A percentile compares a stretch with the other conserved stretches of the same genome.
phyloP scores from a whole-genome alignment of 1,284 basidiomycete genomes.

The Cutaneotrichosporon arboriforme region DNA sequence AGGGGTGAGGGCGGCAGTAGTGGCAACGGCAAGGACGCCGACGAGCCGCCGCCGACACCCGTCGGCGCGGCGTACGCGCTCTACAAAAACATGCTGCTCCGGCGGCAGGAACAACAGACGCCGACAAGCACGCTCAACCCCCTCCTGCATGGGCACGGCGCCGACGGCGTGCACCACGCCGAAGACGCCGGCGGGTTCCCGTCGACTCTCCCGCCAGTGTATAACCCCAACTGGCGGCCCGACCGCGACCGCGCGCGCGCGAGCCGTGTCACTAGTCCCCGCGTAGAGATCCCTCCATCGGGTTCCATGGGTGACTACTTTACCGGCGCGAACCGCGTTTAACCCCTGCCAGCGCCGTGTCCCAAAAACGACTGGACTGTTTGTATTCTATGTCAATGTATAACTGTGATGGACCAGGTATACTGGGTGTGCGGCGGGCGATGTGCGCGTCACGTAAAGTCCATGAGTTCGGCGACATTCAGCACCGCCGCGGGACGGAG shows the following conservation, averaged over 20 bases:
- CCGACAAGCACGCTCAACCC: too few species aligned
- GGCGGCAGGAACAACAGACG: background rate
- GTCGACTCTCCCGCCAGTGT: background rate
- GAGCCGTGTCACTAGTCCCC: too few species aligned
- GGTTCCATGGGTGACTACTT: background rate
- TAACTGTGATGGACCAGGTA: constrained; percentile 1
- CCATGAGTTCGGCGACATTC: too few species aligned
- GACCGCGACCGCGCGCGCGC: background rate
- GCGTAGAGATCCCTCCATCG: background rate
- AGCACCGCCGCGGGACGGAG: background rate
- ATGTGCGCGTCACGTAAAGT: background rate
- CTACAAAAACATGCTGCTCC: background rate
- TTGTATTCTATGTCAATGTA: constrained; percentile 11
- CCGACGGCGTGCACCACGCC: background rate
- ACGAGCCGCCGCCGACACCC: too few species aligned
- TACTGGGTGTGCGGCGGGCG: background rate
- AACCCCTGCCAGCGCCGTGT: background rate
- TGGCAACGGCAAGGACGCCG: background rate
- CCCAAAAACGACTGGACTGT: constrained; percentile 22
- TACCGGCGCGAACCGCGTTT: background rate
- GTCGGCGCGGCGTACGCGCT: background rate
- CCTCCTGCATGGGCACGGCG: background rate
- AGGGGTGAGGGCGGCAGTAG: too few species aligned
- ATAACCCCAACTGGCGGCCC: background rate
- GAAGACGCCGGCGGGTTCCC: background rate